phyloP scores from a whole-genome alignment of 2,329 filamentous ascomycete genomes.

The Aaosphaeria arxii region DNA sequence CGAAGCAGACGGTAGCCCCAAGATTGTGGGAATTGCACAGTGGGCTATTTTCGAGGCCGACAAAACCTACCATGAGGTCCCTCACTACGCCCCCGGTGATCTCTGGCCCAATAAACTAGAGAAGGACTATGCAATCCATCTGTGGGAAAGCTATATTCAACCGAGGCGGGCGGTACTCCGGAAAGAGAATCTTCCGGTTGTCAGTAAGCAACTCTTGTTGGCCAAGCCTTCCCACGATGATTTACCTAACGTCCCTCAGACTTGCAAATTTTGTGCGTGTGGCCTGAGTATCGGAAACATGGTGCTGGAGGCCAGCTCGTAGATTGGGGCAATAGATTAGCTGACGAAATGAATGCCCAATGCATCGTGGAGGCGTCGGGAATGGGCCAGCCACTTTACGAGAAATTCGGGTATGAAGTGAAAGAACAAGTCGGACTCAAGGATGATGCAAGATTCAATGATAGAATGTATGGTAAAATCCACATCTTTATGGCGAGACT shows the following conservation, averaged over 20 bases:
- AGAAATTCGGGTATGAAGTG: neutral
- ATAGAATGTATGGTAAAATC: neutral
- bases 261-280: neutral
- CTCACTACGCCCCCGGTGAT: neutral
- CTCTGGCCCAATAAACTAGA: conserved; percentile 1
- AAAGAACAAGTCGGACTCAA: neutral
- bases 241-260: neutral
- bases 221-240: neutral
- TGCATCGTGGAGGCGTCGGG: conserved; percentile 2
- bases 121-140: neutral
- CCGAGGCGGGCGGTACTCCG: neutral
- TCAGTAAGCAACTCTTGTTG: neutral
- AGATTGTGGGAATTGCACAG: conserved; percentile 2
- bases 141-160: neutral
- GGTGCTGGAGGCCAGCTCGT: neutral
- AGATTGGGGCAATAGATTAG: neutral
- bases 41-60: conserved; percentile 1
- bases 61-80: conserved; percentile 1
- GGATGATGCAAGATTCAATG: neutral
- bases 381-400: conserved; percentile 1
- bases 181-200: neutral
- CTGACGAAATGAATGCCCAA: conserved; percentile 1
- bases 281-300: neutral
- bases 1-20: conserved; percentile 1
- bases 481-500: neutral